Evolutionary conservation across 2,329 filamentous ascomycete genomes (phyloP), one percentile per base, ranked within the genome.

Genomic region (Penicillium sp.): DNA sequence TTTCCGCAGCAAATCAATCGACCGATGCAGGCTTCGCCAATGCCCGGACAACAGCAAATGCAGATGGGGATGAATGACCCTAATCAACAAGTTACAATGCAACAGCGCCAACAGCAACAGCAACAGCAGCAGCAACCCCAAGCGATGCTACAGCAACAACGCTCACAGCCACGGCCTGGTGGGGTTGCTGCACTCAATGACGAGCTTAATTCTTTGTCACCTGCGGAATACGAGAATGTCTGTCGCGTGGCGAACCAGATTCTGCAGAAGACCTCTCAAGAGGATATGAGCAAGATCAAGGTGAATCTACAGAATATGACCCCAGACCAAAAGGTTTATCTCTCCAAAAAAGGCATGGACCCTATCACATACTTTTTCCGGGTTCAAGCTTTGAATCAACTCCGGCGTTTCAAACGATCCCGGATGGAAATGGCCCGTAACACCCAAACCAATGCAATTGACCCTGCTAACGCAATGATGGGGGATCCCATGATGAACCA

Each of bases 341-440:
- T 86, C 46, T 67, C 75, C 15, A 70, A 72, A 48, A 81, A 81
- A 58, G 75, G 79, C 21, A 75, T 84, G 48, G 82, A 86, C 54
- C 83, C 84, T 0, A 67, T 86, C 46, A 77, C 78, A 46, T 81
- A 81, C 56, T 81, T 82, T 61, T 84, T 85, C 68, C 82, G 81
- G 47, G 78, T 79, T 44, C 79, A 84, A 58, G 82, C 83, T 3
- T 73, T 82, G 23, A 77, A 66, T 61, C 74, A 77, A 66, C 74
- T 82, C 67, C 76, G 74, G 57, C 73, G 70, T 54, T 72, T 74
- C 58, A 76, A 75, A 59, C 71, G 71, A 8, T 64, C 61, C 44
- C 74, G 72, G 21, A 64, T 71, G 67, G 73, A 76, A 46, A 72
- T 76, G 65, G 70, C 66, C 48, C 75, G 73, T 23, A 57, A 57